Percentiles rank a stretch among this genome's conserved stretches.
These are phyloP conservation scores for Boletus eberwhitei DNA, from an alignment of 768 basidiomycete species.

Conservation along the genomic window DNA sequence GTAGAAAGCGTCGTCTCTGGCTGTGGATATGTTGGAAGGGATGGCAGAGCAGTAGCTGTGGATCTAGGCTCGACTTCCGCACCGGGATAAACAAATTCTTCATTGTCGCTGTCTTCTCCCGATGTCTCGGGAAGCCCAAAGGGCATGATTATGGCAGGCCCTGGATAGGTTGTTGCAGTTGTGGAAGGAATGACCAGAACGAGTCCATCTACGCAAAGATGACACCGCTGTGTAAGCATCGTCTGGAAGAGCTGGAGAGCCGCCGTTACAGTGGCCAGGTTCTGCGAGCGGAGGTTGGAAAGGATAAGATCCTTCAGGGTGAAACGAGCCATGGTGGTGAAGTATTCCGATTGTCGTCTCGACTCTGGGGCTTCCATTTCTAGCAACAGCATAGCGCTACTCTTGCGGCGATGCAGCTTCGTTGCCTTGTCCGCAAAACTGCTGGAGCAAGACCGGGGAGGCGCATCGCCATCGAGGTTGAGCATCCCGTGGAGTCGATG, in stretches of 20 bases:
- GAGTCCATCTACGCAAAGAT: conserved; percentile 60
- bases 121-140: conserved; percentile 19
- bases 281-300: conserved; percentile 69
- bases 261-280: conserved; percentile 63
- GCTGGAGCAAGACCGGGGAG: conserved; percentile 32
- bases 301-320: conserved; percentile 87
- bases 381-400: conserved; percentile 87
- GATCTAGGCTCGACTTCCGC: conserved; percentile 19
- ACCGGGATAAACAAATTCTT: conserved; percentile 43
- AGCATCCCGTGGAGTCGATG: conserved; percentile 42
- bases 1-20: conserved; percentile 76
- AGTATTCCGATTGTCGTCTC: conserved; percentile 71
- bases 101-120: conserved; percentile 50
- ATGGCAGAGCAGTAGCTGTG: conserved; percentile 11
- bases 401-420: conserved; percentile 64
- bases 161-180: conserved; percentile 70
- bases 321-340: conserved; percentile 84
- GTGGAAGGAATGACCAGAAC: conserved; percentile 68
- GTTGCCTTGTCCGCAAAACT: conserved; percentile 36
- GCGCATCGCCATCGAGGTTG: conserved; percentile 36
- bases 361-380: conserved; percentile 80
- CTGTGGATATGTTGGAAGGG: conserved; percentile 46
- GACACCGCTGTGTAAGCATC: conserved; percentile 68
- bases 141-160: conserved; percentile 42
- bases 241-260: conserved; percentile 81